These are phyloP conservation scores for Prunus salicina DNA, from an alignment of 306 rosid genomes.

Conservation along the genomic window DNA sequence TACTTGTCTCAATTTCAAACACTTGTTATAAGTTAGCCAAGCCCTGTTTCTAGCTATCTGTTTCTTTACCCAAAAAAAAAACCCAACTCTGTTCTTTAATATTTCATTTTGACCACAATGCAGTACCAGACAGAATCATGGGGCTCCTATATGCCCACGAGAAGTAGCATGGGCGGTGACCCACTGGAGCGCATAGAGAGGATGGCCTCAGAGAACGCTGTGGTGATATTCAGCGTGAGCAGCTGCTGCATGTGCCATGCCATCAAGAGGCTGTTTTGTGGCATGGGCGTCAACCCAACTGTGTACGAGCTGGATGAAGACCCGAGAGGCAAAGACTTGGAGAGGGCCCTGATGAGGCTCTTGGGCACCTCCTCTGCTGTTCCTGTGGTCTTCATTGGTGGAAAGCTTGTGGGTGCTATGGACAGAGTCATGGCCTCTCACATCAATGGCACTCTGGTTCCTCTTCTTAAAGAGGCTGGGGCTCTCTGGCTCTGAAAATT, in stretches of 20 bases:
- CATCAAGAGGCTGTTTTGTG: conserved; percentile 73
- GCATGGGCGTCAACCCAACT: conserved; percentile 86
- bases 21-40: background rate
- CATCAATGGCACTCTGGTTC: conserved; percentile 78
- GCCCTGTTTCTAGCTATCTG: background rate
- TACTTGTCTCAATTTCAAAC: background rate
- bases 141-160: conserved; percentile 41
- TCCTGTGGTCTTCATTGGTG: conserved; percentile 83
- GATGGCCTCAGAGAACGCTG: conserved; percentile 72
- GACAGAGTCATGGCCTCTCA: conserved; percentile 90
- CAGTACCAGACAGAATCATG: conserved; percentile 58
- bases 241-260: conserved; percentile 94
- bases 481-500: conserved; percentile 72
- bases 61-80: too few species aligned
- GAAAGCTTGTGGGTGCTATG: conserved; percentile 76
- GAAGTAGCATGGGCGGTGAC: conserved; percentile 29
- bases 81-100: too few species aligned
- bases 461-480: conserved; percentile 89
- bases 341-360: conserved; percentile 50
- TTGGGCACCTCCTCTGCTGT: conserved; percentile 45
- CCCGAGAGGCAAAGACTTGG: conserved; percentile 60
- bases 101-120: conserved; percentile 24
- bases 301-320: conserved; percentile 75
- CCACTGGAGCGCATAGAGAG: conserved; percentile 53
- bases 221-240: conserved; percentile 78